Base-by-base conservation (phyloP, 1,139 yeast species). In the Geotrichum aggregatum region DNA sequence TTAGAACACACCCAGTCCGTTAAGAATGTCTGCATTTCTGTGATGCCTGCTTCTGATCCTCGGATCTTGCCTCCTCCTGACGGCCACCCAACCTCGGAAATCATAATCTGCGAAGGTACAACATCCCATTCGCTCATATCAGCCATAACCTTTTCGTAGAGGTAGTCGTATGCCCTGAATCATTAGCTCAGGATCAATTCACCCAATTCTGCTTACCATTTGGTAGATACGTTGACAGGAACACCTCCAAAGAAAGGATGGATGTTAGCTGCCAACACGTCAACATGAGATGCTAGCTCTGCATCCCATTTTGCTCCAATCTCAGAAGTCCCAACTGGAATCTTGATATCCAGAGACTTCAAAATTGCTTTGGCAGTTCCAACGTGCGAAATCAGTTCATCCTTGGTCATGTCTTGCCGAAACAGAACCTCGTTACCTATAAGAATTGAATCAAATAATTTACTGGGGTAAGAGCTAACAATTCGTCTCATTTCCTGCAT, bases 51-150 rank as follows among this genome's bases (percentile, higher is more conserved):
- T 6, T 67, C 64, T 0, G 88, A 71, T 1, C 66, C 65, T 45
- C 69, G 64, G 54, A 71, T 74, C 1, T 49, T 56, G 0, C 87
- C 88, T 6, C 88, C 89, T 1, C 68, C 71, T 50, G 76, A 78
- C 1, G 89, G 89, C 89, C 89, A 84, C 0, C 88, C 89, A 19
- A 82, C 77, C 61, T 83, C 88, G 0, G 86, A 74, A 1, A 83
- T 73, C 2, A 77, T 70, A 13, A 81, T 63, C 21, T 44, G 44
- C 11, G 26, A 13, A 11, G 56, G 55, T 2, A 45, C 33, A 64
- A 65, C 3, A 71, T 68, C 5, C 60, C 54, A 8, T 52, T 56
- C 10, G 18, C 33, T 41, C 22, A 43, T 31, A 67, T 72, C 44
- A 48, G 31, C 44, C 42, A 61, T 54, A n/a, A 80, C 64, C 54